Evolutionary conservation across 495 filamentous ascomycete genomes (phyloP), one percentile per base, ranked within the genome.

Genomic region (Neurospora africana): DNA sequence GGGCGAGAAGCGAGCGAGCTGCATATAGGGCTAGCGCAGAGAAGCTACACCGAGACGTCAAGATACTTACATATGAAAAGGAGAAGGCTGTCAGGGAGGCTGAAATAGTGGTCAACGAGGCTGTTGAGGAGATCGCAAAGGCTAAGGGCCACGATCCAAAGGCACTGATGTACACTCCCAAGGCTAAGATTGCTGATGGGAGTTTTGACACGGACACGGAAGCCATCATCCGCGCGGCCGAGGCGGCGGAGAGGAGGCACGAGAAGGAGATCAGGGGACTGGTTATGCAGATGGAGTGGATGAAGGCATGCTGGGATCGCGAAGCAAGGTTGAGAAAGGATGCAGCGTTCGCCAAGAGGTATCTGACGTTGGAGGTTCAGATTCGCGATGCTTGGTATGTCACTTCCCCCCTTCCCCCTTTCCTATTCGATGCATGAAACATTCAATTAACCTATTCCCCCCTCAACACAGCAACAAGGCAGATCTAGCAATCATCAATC

Each of bases 281-380:
- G 78, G 88, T 87, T 73, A 91, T 94, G 81, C 93, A 97, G 80
- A 95, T 98, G 75, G 85, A 93, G 74, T 99, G 92, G 90, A 87
- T 98, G 72, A 86, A 90, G 72, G 93, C 92, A 5, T 87, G 89
- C 69, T 89, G 90, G 79, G 85, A 87, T 78, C 87, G 95, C 30
- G 95, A 97, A 82, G 88, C 91, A 76, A 88, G 86, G 70, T 90
- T 98, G 82, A 85, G 95, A 67, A 85, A 84, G 61, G 91, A 92
- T 73, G 83, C 94, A 70, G 91, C 89, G 33, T 97, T 86, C 84
- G 91, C 91, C 80, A 92, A 99, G 88, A 87, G 85, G 81, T 90
- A 86, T 77, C 84, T 93, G 74, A 76, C 90, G 74, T 89, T 95
- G 87, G 91, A 94, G 81, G 89, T 98, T 69, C 88, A 91, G 79